These are phyloP conservation scores for Emmonsiellopsis sp. DNA, from an alignment of 2,329 filamentous ascomycete species.

Conservation along the genomic window DNA sequence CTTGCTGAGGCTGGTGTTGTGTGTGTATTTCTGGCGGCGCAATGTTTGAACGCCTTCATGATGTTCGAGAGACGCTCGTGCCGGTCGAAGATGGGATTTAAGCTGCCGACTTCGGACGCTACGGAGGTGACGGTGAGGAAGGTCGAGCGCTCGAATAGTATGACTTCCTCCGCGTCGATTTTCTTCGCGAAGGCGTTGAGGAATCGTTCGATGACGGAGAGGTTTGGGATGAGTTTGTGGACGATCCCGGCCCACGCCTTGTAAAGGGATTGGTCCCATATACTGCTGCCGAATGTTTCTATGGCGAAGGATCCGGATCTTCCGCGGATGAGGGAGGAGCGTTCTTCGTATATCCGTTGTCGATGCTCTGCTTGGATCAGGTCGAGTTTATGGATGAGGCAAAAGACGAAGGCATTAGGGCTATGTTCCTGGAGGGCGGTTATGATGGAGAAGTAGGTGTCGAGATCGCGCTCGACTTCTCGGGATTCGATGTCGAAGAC, in stretches of 20 bases:
- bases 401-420: constrained; percentile 72
- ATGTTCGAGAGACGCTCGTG: constrained; percentile 95
- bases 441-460: constrained; percentile 86
- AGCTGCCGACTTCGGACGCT: constrained; percentile 60
- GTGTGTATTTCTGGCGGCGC: constrained; percentile 36
- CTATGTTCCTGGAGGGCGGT: constrained; percentile 81
- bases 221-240: constrained; percentile 92
- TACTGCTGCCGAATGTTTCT: constrained; percentile 87
- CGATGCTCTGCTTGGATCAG: constrained; percentile 73
- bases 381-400: constrained; percentile 98
- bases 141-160: constrained; percentile 89
- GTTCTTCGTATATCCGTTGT: constrained; percentile 74
- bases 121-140: constrained; percentile 95
- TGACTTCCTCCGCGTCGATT: constrained; percentile 85
- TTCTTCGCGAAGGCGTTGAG: constrained; percentile 71
- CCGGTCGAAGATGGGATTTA: constrained; percentile 84
- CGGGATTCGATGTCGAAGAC: constrained; percentile 97
- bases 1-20: constrained; percentile 33
- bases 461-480: constrained; percentile 85
- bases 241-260: constrained; percentile 98
- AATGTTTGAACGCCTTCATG: constrained; percentile 96
- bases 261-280: constrained; percentile 97
- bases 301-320: constrained; percentile 66
- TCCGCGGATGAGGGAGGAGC: constrained; percentile 64
- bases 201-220: constrained; percentile 77